phyloP scores from a whole-genome alignment of 345 rosid species.

The Erodium maritimum region DNA sequence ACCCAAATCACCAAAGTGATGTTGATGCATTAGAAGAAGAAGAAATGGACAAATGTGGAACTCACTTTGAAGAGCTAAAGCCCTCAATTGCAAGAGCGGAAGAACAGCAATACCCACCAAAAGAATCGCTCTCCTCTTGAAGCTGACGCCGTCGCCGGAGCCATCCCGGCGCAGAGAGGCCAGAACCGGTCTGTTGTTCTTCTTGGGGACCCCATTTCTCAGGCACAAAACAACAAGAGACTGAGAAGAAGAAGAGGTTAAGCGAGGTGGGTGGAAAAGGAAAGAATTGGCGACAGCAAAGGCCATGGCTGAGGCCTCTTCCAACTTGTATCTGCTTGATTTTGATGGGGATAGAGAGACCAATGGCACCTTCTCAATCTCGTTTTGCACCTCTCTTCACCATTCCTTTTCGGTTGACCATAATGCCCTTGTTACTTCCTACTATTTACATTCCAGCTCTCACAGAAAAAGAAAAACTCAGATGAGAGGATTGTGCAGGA shows the following conservation, averaged over 20 bases:
- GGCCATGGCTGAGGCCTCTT: constrained; percentile 17
- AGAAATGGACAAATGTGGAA: not conserved
- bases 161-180: constrained; percentile 30
- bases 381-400: no score
- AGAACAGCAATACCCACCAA: constrained; percentile 59
- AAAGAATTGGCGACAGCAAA: constrained; percentile 39
- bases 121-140: constrained; percentile 39
- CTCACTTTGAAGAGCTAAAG: constrained; percentile 40
- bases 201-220: constrained; percentile 25
- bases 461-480: no score
- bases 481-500: no score
- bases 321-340: not conserved
- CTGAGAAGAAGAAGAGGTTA: constrained; percentile 20
- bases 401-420: no score
- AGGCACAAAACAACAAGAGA: constrained; percentile 17
- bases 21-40: no score
- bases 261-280: constrained; percentile 14
- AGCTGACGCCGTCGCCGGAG: constrained; percentile 13
- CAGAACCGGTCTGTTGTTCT: constrained; percentile 18
- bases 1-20: no score
- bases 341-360: no score
- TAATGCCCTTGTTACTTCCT: no score
- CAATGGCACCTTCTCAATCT: no score
- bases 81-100: constrained; percentile 45
- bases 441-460: no score